phyloP scores from a whole-genome alignment of 2,329 filamentous ascomycete genomes.

The Cercospora janseana region DNA sequence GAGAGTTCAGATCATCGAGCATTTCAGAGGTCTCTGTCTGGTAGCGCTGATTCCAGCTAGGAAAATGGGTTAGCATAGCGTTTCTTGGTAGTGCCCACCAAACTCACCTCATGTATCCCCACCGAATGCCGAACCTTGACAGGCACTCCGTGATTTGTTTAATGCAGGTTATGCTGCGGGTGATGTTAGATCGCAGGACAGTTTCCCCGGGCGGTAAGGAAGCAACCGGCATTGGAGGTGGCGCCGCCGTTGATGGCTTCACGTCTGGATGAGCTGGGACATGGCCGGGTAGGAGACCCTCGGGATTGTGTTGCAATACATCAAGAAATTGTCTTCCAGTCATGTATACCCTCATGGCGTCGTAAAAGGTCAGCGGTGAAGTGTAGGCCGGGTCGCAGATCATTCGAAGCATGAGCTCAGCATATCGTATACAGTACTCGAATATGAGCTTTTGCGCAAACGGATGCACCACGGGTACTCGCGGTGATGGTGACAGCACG shows the following conservation, averaged over 20 bases:
- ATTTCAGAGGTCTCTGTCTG: constrained; percentile 46
- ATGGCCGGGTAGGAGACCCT: constrained; percentile 43
- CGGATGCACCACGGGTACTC: constrained; percentile 68
- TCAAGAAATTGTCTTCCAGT: constrained; percentile 59
- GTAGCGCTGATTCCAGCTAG: constrained; percentile 50
- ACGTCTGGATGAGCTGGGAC: constrained; percentile 43
- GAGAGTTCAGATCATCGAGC: constrained; percentile 44
- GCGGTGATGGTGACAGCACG: constrained; percentile 75
- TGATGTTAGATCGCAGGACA: constrained; percentile 37
- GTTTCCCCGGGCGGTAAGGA: constrained; percentile 33
- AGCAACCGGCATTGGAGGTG: constrained; percentile 37
- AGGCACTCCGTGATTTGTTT: constrained; percentile 49
- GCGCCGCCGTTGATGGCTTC: constrained; percentile 39
- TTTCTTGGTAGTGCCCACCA: background rate
- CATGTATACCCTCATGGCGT: constrained; percentile 79
- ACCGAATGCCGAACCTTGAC: constrained; percentile 47
- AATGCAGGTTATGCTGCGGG: constrained; percentile 48
- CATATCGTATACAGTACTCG: constrained; percentile 43
- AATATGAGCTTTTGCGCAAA: constrained; percentile 60
- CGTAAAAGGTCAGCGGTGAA: constrained; percentile 79
- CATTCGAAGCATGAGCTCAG: constrained; percentile 69
- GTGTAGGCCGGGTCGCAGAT: constrained; percentile 59
- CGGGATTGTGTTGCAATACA: constrained; percentile 54
- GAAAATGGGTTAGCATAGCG: background rate
- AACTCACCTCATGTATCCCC: constrained; percentile 47